These are phyloP conservation scores for Suillus hirtellus DNA, from an alignment of 768 basidiomycete genomes.

Conservation along the genomic window DNA sequence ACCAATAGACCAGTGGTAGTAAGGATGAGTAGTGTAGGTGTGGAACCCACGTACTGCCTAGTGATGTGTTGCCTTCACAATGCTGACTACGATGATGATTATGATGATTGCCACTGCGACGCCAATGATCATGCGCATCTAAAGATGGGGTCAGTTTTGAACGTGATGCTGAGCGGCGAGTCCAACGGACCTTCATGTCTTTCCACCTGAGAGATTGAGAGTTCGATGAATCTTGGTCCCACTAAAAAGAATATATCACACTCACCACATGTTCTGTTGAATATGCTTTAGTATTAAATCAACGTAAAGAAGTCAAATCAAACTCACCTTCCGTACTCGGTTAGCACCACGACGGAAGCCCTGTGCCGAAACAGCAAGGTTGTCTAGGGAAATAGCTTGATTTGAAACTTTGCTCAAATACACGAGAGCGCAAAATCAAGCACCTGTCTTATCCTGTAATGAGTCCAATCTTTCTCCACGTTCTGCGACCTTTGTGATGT, in stretches of 20 bases:
- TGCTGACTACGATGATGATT: conserved; percentile 93
- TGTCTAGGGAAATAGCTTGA: conserved; percentile 55
- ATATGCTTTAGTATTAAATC: conserved; percentile 12
- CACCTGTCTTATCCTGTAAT: conserved; percentile 97
- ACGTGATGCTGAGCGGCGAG: background rate
- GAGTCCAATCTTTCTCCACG: conserved; percentile 92
- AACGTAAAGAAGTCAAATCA: conserved; percentile 27
- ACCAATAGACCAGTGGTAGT: conserved; percentile 26
- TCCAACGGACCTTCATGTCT: conserved; percentile 81
- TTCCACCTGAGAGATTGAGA: conserved; percentile 71
- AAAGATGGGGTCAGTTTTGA: conserved; percentile 16
- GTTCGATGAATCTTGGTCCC: conserved; percentile 12
- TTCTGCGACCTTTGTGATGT: conserved; percentile 95
- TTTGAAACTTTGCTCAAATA: conserved; percentile 3
- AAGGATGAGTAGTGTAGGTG: conserved; percentile 7
- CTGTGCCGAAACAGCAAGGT: conserved; percentile 97
- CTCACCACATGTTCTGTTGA: conserved; percentile 87
- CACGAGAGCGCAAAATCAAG: conserved; percentile 30
- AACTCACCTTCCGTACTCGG: conserved; percentile 86
- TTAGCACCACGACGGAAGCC: conserved; percentile 98
- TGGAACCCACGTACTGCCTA: conserved; percentile 24
- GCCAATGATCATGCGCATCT: conserved; percentile 98
- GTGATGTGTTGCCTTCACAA: conserved; percentile 81
- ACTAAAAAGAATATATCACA: conserved; percentile 14
- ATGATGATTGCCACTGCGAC: conserved; percentile 87